A percentile compares a stretch with the other conserved stretches of the same genome.
These are phyloP conservation scores for Mortierella polycephala DNA, from an alignment of 371 early-diverging fungal genomes.

Conservation along the genomic window DNA sequence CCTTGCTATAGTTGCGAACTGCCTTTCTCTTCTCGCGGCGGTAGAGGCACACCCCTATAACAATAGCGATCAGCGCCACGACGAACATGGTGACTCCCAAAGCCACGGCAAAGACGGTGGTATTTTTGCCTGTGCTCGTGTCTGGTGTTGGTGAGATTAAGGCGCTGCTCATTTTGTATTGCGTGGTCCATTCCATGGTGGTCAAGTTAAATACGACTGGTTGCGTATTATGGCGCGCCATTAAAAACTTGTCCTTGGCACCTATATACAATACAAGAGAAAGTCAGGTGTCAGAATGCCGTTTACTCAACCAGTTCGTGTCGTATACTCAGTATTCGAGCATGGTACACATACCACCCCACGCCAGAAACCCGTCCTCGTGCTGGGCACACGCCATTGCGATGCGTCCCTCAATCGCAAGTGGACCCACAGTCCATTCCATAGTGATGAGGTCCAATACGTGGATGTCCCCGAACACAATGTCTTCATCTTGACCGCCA, in stretches of 20 bases:
- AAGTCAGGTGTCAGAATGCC: background rate
- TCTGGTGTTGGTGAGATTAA: background rate
- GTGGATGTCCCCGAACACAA: slow-evolving; percentile 17
- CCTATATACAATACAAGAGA: slow-evolving; percentile 5
- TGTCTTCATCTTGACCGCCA: slow-evolving; percentile 19
- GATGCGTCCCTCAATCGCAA: slow-evolving; percentile 1
- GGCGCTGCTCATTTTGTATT: slow-evolving; percentile 9
- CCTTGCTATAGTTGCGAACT: background rate
- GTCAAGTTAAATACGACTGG: slow-evolving; percentile 22
- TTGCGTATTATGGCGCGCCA: background rate
- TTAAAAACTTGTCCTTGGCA: slow-evolving; percentile 12
- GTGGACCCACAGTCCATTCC: slow-evolving; percentile 15
- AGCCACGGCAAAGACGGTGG: background rate
- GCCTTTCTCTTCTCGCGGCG: slow-evolving; percentile 22
- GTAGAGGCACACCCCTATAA: slow-evolving; percentile 13
- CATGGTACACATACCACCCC: slow-evolving; percentile 26
- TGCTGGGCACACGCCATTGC: slow-evolving; percentile 30
- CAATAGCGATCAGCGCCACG: background rate
- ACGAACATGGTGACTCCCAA: slow-evolving; percentile 15
- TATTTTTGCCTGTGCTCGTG: background rate
- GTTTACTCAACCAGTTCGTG: background rate
- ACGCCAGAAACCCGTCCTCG: slow-evolving; percentile 31
- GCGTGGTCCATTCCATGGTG: slow-evolving; percentile 11
- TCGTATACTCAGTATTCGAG: background rate
- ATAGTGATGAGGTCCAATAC: slow-evolving; percentile 26